Base-by-base conservation (phyloP, 1,139 yeast genomes). In the Taphrina confusa region DNA sequence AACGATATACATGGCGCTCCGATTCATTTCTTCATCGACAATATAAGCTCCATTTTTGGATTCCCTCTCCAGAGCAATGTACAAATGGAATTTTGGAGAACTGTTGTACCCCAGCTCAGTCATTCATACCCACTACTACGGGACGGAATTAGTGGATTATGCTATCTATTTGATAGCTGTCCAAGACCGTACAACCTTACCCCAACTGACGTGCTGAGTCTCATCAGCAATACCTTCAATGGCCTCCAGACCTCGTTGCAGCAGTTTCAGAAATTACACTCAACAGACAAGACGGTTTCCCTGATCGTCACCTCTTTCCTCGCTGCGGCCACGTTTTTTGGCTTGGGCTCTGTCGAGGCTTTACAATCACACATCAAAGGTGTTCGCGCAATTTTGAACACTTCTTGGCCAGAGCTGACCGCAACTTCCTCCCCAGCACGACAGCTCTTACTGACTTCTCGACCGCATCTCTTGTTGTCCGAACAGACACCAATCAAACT, bases 251-350 rank as follows among this genome's bases (percentile, higher is more conserved):
- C 12, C 4, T 20, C 18, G 22, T 23, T 47, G 20, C 37, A 9
- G 16, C 28, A 33, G 5, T 27, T 28, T n/a, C 30, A 22, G 20
- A 20, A 14, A 12, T 11, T 33, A 11, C 20, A 8, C n/a, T 14
- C 28, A 14, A 31, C 23, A 20, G 52, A 47, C 18, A 47, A 33
- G 23, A 12, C 33, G 12, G 39, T 28, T 42, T 5, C 42, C 14
- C 20, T 47, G 6, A 20, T 20, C 36, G 42, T 47, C 42, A 22
- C 31, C 11, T 14, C 40, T 9, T 33, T 47, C 20, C 42, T 47
- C 4, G 52, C 52, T 9, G 52, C 33, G 16, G 52, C 31, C 31
- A 47, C 52, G 8, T 47, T 47, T 30, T 22, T n/a, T 16, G 52
- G 52, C 31, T 30, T 47, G 11, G 52, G 40, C 42, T 33, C 52